Conservation (phyloP, 1,284 basidiomycete species). For the Phenoliferia sp. region DNA sequence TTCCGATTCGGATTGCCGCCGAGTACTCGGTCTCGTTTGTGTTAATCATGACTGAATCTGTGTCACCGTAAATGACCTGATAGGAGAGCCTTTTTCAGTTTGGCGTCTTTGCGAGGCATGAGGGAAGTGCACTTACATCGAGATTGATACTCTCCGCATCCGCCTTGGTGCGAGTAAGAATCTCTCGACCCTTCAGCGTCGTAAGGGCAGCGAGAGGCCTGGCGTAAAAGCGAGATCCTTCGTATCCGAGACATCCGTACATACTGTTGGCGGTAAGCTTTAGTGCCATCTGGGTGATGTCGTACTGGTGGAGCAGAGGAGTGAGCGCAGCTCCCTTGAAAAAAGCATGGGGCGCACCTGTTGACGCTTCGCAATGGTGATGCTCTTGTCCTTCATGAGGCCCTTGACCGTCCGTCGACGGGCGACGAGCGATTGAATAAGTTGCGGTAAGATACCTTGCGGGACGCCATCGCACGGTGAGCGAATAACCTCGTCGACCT, state of each 20-base stretch:
- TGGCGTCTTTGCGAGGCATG: background rate
- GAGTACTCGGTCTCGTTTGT: conserved; percentile 84
- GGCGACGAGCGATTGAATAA: conserved; percentile 90
- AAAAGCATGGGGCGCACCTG: conserved; percentile 56
- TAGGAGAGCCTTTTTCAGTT: background rate
- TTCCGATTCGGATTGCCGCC: conserved; percentile 85
- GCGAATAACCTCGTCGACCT: conserved; percentile 51
- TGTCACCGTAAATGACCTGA: conserved; percentile 97
- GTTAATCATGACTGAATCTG: conserved; percentile 98
- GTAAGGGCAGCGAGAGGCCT: conserved; percentile 91
- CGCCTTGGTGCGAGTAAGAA: conserved; percentile 87
- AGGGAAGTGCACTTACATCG: conserved; percentile 56
- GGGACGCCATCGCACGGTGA: conserved; percentile 61
- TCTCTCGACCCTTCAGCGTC: conserved; percentile 97
- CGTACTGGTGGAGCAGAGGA: conserved; percentile 54
- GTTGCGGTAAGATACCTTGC: conserved; percentile 87
- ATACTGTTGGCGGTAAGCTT: conserved; percentile 99
- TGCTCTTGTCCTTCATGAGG: conserved; percentile 86
- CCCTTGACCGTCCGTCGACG: conserved; percentile 87
- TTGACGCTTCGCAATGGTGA: conserved; percentile 68
- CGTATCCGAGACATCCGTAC: conserved; percentile 99
- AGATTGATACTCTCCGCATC: conserved; percentile 84
- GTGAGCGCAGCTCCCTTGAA: background rate
- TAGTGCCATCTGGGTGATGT: conserved; percentile 95
- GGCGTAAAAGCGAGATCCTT: conserved; percentile 96